Percentiles rank a stretch among this genome's conserved stretches.
These are phyloP conservation scores for Trichoderma asperelloides DNA, from an alignment of 495 filamentous ascomycete genomes.

Conservation along the genomic window DNA sequence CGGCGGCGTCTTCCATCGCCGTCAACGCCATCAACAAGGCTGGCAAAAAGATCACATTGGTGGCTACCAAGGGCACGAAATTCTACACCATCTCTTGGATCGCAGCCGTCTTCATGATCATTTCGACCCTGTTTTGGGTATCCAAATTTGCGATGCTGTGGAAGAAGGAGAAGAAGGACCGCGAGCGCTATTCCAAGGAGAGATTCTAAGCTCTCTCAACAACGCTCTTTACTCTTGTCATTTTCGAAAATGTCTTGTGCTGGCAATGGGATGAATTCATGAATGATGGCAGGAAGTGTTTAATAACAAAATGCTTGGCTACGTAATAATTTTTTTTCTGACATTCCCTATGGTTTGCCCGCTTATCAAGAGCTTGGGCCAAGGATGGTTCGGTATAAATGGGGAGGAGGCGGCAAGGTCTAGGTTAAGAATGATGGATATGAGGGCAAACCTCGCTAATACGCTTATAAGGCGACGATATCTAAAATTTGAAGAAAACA, in stretches of 20 bases:
- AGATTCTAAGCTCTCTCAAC: background rate
- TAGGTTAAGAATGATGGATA: background rate
- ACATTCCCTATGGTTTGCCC: background rate
- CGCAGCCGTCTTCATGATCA: constrained; percentile 50
- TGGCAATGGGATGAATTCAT: background rate
- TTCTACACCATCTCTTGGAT: constrained; percentile 50
- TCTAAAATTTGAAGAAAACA: background rate
- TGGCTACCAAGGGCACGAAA: constrained; percentile 21
- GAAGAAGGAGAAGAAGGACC: constrained; percentile 12
- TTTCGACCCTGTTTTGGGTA: constrained; percentile 47
- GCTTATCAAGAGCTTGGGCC: background rate
- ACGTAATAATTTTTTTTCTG: background rate
- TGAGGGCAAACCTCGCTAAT: background rate
- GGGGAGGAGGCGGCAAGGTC: background rate
- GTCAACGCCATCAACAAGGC: constrained; percentile 23
- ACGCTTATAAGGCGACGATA: background rate
- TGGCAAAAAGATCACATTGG: constrained; percentile 25
- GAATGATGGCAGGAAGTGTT: background rate
- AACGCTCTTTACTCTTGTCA: background rate
- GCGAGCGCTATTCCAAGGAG: constrained; percentile 7
- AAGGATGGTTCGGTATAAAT: background rate
- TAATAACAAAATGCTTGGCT: background rate
- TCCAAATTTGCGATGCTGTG: constrained; percentile 15
- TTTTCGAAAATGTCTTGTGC: background rate
- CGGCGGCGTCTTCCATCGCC: constrained; percentile 23